These are phyloP conservation scores for Vanrija pseudolonga DNA, from an alignment of 1,284 basidiomycete genomes.

Conservation along the genomic window DNA sequence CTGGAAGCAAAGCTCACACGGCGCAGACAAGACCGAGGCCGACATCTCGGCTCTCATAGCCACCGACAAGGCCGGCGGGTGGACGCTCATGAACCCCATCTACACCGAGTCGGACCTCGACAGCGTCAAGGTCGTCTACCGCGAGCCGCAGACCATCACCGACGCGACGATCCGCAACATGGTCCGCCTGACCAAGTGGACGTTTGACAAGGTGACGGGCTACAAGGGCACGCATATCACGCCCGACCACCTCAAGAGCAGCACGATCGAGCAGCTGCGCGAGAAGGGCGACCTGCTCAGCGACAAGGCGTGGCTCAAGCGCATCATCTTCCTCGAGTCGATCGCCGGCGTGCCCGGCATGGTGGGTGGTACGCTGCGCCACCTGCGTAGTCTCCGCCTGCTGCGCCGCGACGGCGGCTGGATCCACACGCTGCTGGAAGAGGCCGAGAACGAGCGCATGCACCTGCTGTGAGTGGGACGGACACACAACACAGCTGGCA, in stretches of 20 bases:
- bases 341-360: conserved; percentile 92
- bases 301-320: conserved; percentile 71
- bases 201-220: conserved; percentile 64
- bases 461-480: conserved; percentile 64
- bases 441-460: conserved; percentile 95
- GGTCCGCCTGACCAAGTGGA: conserved; percentile 56
- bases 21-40: conserved; percentile 3
- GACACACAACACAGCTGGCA: not conserved
- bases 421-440: conserved; percentile 78
- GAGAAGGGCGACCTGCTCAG: conserved; percentile 68
- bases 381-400: conserved; percentile 73
- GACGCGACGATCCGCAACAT: conserved; percentile 69
- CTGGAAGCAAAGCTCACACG: no score
- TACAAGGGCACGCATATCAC: conserved; percentile 67
- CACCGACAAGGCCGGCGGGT: conserved; percentile 27
- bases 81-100: conserved; percentile 48
- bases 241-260: conserved; percentile 22
- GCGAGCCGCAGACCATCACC: conserved; percentile 60
- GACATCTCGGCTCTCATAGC: not conserved
- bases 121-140: conserved; percentile 63
- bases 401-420: conserved; percentile 87
- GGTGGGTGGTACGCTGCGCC: conserved; percentile 82
- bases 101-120: conserved; percentile 48
- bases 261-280: conserved; percentile 61
- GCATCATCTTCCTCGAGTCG: conserved; percentile 83